phyloP scores from a whole-genome alignment of 768 basidiomycete genomes.

The Dentipellis sp. region DNA sequence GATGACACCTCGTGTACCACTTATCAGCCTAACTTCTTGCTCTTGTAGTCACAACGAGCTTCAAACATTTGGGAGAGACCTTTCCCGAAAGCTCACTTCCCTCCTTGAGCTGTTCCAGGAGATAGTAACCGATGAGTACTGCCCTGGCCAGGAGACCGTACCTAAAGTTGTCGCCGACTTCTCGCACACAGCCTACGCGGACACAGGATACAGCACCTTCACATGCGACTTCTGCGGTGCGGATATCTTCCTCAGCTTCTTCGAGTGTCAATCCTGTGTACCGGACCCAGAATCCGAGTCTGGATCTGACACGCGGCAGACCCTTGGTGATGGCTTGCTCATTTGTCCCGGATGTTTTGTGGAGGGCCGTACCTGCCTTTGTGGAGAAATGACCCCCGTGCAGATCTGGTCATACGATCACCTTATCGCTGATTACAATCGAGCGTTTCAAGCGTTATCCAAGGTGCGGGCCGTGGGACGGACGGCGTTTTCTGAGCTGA shows the following conservation, averaged over 20 bases:
- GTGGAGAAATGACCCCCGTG: constrained; percentile 48
- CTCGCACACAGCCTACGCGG: constrained; percentile 11
- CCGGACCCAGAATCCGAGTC: background rate
- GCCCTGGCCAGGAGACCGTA: constrained; percentile 9
- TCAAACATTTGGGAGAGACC: constrained; percentile 2
- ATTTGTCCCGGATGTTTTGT: constrained; percentile 68
- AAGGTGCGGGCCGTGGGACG: constrained; percentile 1
- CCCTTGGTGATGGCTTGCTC: constrained; percentile 34
- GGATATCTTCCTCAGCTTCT: constrained; percentile 77
- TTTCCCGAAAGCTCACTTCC: constrained; percentile 19
- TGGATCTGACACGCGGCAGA: constrained; percentile 5
- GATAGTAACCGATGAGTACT: constrained; percentile 41
- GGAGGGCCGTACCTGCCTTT: constrained; percentile 69
- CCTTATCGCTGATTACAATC: constrained; percentile 35
- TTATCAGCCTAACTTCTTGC: too few relatives aligned
- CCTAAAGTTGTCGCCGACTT: constrained; percentile 5
- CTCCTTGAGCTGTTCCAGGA: constrained; percentile 41
- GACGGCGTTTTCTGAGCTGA: background rate
- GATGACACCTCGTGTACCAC: too few relatives aligned
- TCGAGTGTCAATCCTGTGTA: constrained; percentile 51
- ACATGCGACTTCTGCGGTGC: constrained; percentile 74
- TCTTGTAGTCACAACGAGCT: background rate
- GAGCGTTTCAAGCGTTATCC: constrained; percentile 23
- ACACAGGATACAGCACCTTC: constrained; percentile 18
- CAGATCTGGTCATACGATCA: constrained; percentile 44